Evolutionary conservation across 2,329 filamentous ascomycete genomes (phyloP).

Genomic region (Emericellopsis cladophorae): DNA sequence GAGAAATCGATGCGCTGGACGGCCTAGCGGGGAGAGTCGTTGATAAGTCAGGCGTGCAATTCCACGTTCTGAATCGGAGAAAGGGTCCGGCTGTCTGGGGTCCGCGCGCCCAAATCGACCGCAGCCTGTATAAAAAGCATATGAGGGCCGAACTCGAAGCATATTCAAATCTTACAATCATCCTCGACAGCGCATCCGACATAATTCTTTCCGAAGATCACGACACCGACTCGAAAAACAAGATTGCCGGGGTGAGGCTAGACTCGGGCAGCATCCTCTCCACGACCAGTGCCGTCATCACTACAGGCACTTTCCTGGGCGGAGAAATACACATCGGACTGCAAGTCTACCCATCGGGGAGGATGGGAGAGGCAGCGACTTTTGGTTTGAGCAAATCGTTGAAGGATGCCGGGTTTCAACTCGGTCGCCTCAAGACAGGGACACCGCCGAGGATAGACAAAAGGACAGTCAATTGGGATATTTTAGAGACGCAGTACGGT

Average conservation of each 20-base stretch:
- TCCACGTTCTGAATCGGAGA: conserved; percentile 72
- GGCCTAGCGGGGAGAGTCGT: conserved; percentile 80
- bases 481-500: conserved; percentile 61
- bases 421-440: conserved; percentile 89
- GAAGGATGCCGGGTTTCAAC: conserved; percentile 72
- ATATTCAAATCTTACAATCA: conserved; percentile 68
- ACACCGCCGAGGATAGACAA: conserved; percentile 81
- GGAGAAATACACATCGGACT: conserved; percentile 95
- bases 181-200: conserved; percentile 83
- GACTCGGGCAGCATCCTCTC: conserved; percentile 78
- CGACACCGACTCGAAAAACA: conserved; percentile 30
- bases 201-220: conserved; percentile 52
- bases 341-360: conserved; percentile 70
- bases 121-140: conserved; percentile 73
- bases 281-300: conserved; percentile 78
- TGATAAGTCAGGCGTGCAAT: conserved; percentile 91
- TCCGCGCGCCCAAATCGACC: conserved; percentile 89
- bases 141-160: conserved; percentile 77
- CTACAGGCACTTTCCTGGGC: conserved; percentile 88
- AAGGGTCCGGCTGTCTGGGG: conserved; percentile 98
- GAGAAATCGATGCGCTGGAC: conserved; percentile 90
- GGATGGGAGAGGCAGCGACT: conserved; percentile 89
- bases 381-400: conserved; percentile 87
- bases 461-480: conserved; percentile 66
- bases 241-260: conserved; percentile 72